phyloP scores from a whole-genome alignment of 2,329 filamentous ascomycete species.

The Diaporthe aspalathi region DNA sequence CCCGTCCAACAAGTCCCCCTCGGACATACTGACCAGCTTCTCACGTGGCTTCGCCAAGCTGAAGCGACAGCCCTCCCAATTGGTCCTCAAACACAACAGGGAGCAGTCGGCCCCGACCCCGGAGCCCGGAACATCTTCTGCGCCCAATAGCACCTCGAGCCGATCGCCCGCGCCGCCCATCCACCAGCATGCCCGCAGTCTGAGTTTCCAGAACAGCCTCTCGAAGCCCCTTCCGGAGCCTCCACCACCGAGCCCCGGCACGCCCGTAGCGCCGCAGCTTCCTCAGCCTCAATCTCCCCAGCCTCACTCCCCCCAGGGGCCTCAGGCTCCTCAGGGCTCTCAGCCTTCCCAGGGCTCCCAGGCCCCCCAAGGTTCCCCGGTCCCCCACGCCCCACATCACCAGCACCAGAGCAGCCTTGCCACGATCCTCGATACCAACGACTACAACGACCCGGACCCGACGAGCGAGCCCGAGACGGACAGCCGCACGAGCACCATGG shows the following conservation, averaged over 20 bases:
- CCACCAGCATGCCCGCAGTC: slow-evolving; percentile 62
- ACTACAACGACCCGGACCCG: slow-evolving; percentile 36
- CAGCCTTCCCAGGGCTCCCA: background rate
- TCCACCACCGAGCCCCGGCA: slow-evolving; percentile 53
- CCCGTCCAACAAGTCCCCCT: slow-evolving; percentile 53
- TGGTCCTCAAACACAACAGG: slow-evolving; percentile 49
- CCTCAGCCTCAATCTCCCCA: slow-evolving; percentile 40
- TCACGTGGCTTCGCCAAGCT: slow-evolving; percentile 61
- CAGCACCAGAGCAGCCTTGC: slow-evolving; percentile 44
- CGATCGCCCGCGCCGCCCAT: slow-evolving; percentile 40
- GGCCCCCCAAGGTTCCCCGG: slow-evolving; percentile 1
- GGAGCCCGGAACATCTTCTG: slow-evolving; percentile 45
- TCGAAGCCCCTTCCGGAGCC: slow-evolving; percentile 68
- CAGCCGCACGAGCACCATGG: slow-evolving; percentile 61
- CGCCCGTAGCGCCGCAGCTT: slow-evolving; percentile 45
- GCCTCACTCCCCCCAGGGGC: slow-evolving; percentile 1
- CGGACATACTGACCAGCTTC: slow-evolving; percentile 63
- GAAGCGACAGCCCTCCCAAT: slow-evolving; percentile 57
- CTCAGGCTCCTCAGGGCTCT: no score
- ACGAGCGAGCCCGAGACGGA: slow-evolving; percentile 49
- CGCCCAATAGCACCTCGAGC: slow-evolving; percentile 42
- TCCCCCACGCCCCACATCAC: slow-evolving; percentile 33
- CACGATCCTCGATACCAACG: slow-evolving; percentile 51
- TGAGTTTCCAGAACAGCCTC: slow-evolving; percentile 68
- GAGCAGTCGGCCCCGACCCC: slow-evolving; percentile 44